Evolutionary conservation across 352 stramenopile genomes (phyloP).

Genomic region (Phytopythium litorale): DNA sequence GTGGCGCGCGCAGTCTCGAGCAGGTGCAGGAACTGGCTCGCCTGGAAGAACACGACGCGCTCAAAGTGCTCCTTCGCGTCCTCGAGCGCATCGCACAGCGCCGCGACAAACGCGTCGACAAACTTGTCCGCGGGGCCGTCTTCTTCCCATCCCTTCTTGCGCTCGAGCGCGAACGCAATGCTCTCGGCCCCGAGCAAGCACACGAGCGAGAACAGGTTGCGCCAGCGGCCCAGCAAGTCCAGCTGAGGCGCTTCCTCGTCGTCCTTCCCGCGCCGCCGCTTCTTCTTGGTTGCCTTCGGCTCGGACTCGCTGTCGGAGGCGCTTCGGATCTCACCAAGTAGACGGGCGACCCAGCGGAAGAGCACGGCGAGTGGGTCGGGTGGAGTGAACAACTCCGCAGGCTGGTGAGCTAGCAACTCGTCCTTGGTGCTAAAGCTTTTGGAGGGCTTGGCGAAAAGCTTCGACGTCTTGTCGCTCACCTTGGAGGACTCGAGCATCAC

Average conservation of each 20-base stretch:
- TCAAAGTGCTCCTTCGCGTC: slow-evolving; percentile 51
- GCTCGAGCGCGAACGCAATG: slow-evolving; percentile 57
- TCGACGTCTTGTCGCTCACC: slow-evolving; percentile 43
- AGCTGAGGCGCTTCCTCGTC: slow-evolving; percentile 29
- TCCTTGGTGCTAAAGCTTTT: slow-evolving; percentile 36
- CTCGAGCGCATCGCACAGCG: slow-evolving; percentile 36
- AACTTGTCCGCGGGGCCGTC: slow-evolving; percentile 42
- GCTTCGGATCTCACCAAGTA: slow-evolving; percentile 46
- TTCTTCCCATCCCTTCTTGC: slow-evolving; percentile 24
- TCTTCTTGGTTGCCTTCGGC: slow-evolving; percentile 25
- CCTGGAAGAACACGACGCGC: slow-evolving; percentile 60
- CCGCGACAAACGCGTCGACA: slow-evolving; percentile 40
- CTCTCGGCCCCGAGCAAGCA: slow-evolving; percentile 56
- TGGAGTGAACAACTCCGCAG: slow-evolving; percentile 58
- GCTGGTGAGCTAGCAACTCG: slow-evolving; percentile 45
- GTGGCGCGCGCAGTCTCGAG: slow-evolving; percentile 28
- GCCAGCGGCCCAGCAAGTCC: slow-evolving; percentile 53
- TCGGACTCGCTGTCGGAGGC: not conserved
- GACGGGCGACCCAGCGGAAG: slow-evolving; percentile 44
- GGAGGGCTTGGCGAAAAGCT: slow-evolving; percentile 37
- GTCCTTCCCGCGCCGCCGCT: slow-evolving; percentile 39
- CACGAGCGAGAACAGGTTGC: slow-evolving; percentile 69
- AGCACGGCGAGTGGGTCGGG: slow-evolving; percentile 37
- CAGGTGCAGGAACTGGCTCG: slow-evolving; percentile 49
- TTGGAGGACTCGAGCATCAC: slow-evolving; percentile 47